These are phyloP conservation scores for Pelargonium nanum DNA, from an alignment of 345 rosid species.

Conservation along the genomic window DNA sequence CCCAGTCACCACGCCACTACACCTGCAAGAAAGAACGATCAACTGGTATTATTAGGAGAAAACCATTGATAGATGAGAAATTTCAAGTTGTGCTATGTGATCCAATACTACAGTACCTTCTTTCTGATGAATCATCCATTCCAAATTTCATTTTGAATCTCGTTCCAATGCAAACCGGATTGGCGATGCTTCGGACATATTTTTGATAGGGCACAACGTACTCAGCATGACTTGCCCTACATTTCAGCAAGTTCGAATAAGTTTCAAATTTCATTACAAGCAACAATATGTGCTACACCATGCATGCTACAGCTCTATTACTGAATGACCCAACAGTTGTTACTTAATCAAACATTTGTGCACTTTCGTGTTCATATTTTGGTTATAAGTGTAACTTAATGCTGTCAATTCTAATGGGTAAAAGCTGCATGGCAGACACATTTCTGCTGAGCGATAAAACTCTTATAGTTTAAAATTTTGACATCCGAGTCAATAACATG, in stretches of 20 bases:
- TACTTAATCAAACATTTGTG: no score
- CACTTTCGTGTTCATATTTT: no score
- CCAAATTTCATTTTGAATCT: slow-evolving; percentile 78
- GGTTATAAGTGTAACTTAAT: no score
- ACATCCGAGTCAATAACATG: no score
- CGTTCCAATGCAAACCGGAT: slow-evolving; percentile 47
- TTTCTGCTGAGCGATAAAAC: no score
- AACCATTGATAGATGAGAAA: neutral
- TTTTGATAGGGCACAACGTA: slow-evolving; percentile 69
- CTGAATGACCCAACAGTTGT: no score
- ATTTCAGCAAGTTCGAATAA: slow-evolving; percentile 17
- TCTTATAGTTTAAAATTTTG: no score
- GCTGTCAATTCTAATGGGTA: no score
- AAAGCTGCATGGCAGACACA: no score
- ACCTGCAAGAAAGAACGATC: slow-evolving; percentile 30
- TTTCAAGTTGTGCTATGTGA: neutral
- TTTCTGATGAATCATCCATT: slow-evolving; percentile 77
- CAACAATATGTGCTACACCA: no score
- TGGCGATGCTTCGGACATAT: slow-evolving; percentile 52
- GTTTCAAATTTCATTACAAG: no score
- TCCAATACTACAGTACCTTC: slow-evolving; percentile 35
- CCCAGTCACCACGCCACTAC: slow-evolving; percentile 63
- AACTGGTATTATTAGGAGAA: neutral
- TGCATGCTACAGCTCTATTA: no score
- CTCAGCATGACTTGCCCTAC: slow-evolving; percentile 75